phyloP scores from a whole-genome alignment of 2,329 filamentous ascomycete genomes.

The Beauveria medogensis region DNA sequence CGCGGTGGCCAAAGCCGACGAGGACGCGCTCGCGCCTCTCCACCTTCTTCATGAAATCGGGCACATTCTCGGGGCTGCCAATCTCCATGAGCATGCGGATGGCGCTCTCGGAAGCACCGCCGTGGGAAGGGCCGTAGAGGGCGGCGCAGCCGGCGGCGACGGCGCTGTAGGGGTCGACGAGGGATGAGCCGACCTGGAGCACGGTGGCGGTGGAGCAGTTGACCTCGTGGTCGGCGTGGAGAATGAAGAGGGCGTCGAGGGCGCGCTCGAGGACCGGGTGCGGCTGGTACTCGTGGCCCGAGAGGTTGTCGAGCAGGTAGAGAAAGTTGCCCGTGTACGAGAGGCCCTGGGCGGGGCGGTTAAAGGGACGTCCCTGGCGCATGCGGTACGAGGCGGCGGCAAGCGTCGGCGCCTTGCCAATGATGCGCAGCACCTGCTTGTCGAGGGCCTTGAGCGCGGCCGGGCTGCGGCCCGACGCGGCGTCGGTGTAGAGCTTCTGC shows the following conservation, averaged over 20 bases:
- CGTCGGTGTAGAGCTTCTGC: slow-evolving; percentile 41
- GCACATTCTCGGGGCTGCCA: slow-evolving; percentile 41
- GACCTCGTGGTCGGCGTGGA: slow-evolving; percentile 52
- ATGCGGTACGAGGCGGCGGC: slow-evolving; percentile 45
- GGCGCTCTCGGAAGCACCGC: slow-evolving; percentile 50
- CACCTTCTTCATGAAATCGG: slow-evolving; percentile 40
- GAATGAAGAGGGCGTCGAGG: slow-evolving; percentile 46
- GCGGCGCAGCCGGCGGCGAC: slow-evolving; percentile 45
- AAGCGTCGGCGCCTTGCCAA: slow-evolving; percentile 43
- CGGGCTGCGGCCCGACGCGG: slow-evolving; percentile 30
- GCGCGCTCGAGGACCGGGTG: slow-evolving; percentile 41
- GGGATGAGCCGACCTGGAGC: slow-evolving; percentile 46
- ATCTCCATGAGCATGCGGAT: slow-evolving; percentile 47
- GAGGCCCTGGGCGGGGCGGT: slow-evolving; percentile 37
- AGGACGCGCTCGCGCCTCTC: slow-evolving; percentile 43
- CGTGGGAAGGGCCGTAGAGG: slow-evolving; percentile 49
- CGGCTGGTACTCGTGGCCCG: slow-evolving; percentile 37
- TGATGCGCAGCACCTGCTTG: slow-evolving; percentile 43
- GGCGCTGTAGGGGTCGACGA: slow-evolving; percentile 48
- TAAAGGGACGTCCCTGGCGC: slow-evolving; percentile 43
- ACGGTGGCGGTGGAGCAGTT: slow-evolving; percentile 49
- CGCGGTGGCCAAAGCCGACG: slow-evolving; percentile 47
- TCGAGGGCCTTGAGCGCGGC: slow-evolving; percentile 37
- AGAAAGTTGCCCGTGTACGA: slow-evolving; percentile 48
- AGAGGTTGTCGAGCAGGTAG: slow-evolving; percentile 44